Evolutionary conservation across 2,329 filamentous ascomycete genomes (phyloP).

Genomic region (Elsinoe necatrix): DNA sequence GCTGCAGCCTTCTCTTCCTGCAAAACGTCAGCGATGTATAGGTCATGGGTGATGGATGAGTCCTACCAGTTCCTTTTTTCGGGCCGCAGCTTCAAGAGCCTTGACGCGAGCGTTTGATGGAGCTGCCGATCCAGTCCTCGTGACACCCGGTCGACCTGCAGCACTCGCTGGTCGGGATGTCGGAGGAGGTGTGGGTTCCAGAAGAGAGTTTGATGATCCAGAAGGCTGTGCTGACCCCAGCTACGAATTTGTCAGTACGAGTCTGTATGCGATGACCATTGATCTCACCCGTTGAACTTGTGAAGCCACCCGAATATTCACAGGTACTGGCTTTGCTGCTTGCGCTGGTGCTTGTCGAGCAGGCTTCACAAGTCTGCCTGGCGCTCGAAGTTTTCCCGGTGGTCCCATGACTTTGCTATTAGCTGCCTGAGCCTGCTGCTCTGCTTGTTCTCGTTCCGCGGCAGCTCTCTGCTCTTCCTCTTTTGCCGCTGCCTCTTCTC

Average conservation of each 20-base stretch:
- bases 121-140: constrained; percentile 16
- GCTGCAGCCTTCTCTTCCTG: constrained; percentile 73
- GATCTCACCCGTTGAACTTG: constrained; percentile 31
- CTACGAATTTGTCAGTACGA: background rate
- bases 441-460: constrained; percentile 45
- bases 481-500: constrained; percentile 22
- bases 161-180: constrained; percentile 11
- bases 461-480: constrained; percentile 35
- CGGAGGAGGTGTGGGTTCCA: constrained; percentile 14
- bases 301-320: constrained; percentile 58
- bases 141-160: constrained; percentile 14
- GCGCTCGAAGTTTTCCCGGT: constrained; percentile 30
- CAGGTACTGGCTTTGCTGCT: constrained; percentile 53
- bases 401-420: constrained; percentile 36
- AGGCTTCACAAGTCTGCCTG: constrained; percentile 29
- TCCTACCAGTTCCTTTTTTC: constrained; percentile 57
- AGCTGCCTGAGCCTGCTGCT: constrained; percentile 51
- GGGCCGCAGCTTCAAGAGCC: constrained; percentile 65
- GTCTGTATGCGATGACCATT: background rate
- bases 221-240: constrained; percentile 20
- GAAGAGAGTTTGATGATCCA: constrained; percentile 27
- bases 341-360: constrained; percentile 46
- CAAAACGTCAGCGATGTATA: background rate
- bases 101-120: constrained; percentile 26
- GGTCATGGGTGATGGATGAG: background rate